phyloP scores from a whole-genome alignment of 2,329 filamentous ascomycete species.

The Colletotrichum magnum region DNA sequence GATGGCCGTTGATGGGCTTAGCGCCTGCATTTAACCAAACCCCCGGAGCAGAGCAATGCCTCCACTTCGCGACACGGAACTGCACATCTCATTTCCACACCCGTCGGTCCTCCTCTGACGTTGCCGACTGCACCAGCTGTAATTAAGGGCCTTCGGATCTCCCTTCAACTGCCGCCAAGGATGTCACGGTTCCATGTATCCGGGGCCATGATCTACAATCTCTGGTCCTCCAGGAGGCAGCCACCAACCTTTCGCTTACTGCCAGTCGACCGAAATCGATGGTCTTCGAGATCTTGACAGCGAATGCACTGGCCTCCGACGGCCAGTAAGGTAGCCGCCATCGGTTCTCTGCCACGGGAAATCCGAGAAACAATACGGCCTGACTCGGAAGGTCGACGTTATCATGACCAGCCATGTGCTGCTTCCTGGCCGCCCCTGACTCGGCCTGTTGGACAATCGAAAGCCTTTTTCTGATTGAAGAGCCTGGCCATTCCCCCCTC shows the following conservation, averaged over 20 bases:
- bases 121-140: conserved; percentile 14
- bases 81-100: conserved; percentile 30
- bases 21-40: conserved; percentile 25
- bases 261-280: conserved; percentile 6
- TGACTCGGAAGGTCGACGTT: conserved; percentile 9
- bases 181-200: conserved; percentile 18
- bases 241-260: neutral
- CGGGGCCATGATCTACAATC: conserved; percentile 27
- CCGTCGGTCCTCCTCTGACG: conserved; percentile 21
- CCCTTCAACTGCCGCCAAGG: conserved; percentile 18
- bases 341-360: neutral
- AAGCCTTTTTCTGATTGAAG: neutral
- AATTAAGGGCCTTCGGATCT: conserved; percentile 9
- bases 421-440: neutral
- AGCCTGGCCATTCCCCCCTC: conserved; percentile 1
- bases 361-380: neutral
- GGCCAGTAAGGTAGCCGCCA: neutral
- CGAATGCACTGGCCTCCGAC: conserved; percentile 3
- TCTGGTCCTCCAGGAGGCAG: neutral
- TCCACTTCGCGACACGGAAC: conserved; percentile 26
- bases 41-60: conserved; percentile 4
- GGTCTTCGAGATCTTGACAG: conserved; percentile 22
- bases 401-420: neutral
- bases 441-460: conserved; percentile 3
- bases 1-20: conserved; percentile 15